Conservation (phyloP, 805 yeast species). For the Ogataea haglerorum region DNA sequence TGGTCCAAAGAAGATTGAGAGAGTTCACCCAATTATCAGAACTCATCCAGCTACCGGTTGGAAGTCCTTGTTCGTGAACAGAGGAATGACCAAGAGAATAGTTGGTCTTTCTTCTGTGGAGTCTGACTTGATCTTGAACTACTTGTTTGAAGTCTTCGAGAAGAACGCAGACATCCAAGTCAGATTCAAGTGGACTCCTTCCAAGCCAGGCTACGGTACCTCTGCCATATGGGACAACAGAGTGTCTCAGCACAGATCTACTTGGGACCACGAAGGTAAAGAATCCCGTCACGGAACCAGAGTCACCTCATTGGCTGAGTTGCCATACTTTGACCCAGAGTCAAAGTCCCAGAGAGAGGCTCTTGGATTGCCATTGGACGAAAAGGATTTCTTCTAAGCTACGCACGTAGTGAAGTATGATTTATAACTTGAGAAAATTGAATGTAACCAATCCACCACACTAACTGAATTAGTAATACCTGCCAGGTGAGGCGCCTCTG, state of each 20-base stretch:
- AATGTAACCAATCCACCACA: background rate
- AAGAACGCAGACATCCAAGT: constrained; percentile 54
- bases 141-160: constrained; percentile 41
- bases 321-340: constrained; percentile 47
- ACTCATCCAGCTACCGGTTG: constrained; percentile 66
- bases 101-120: constrained; percentile 52
- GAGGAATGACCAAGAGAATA: constrained; percentile 48
- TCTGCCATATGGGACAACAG: constrained; percentile 51
- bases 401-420: background rate
- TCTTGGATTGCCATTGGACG: constrained; percentile 34
- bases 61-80: constrained; percentile 55
- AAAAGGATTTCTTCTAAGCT: constrained; percentile 3
- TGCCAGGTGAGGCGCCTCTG: background rate
- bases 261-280: constrained; percentile 40
- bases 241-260: constrained; percentile 42
- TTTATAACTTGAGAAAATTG: background rate
- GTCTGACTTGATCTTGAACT: constrained; percentile 44
- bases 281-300: constrained; percentile 52
- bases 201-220: constrained; percentile 39
- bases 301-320: constrained; percentile 51
- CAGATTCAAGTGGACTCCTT: constrained; percentile 44
- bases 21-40: constrained; percentile 60
- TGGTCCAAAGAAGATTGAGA: constrained; percentile 46
- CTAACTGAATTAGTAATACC: background rate
- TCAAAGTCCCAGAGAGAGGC: constrained; percentile 54